Conservation (phyloP, 108 stramenopile genomes). For the Licmophora abbreviata region DNA sequence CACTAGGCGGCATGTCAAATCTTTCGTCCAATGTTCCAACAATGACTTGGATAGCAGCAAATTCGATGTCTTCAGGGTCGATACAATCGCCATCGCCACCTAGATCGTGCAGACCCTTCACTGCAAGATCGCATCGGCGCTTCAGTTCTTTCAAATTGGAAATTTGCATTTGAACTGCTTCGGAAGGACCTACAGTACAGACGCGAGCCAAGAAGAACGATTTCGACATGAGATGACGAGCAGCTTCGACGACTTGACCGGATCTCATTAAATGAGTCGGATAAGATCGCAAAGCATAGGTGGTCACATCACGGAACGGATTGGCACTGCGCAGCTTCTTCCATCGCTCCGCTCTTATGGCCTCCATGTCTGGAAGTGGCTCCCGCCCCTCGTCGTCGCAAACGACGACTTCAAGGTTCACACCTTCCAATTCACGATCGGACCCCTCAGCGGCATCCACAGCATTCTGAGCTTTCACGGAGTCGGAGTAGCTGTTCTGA, state of each 20-base stretch:
- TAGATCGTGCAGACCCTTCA: neutral
- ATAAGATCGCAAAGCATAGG: conserved; percentile 3
- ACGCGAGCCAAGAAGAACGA: conserved; percentile 4
- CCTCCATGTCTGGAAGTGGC: too few species aligned
- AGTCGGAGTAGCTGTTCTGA: neutral
- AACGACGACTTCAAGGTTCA: too few species aligned
- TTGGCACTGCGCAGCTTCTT: neutral
- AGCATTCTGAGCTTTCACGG: too few species aligned
- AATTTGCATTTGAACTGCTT: conserved; percentile 1
- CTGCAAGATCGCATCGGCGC: neutral
- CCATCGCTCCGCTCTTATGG: neutral
- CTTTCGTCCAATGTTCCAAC: neutral
- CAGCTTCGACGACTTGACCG: conserved; percentile 5
- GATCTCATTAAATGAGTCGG: conserved; percentile 9
- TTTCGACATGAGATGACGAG: neutral
- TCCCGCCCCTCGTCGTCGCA: too few species aligned
- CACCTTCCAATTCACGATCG: too few species aligned
- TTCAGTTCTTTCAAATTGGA: conserved; percentile 3
- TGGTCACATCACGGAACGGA: conserved; percentile 8
- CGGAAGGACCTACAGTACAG: neutral
- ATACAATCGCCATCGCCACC: conserved; percentile 9
- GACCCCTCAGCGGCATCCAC: too few species aligned
- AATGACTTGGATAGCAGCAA: neutral
- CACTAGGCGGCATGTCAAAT: neutral
- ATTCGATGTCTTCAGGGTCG: neutral